Conservation (phyloP, 2,329 filamentous ascomycete species). For the Beauveria varroae region DNA sequence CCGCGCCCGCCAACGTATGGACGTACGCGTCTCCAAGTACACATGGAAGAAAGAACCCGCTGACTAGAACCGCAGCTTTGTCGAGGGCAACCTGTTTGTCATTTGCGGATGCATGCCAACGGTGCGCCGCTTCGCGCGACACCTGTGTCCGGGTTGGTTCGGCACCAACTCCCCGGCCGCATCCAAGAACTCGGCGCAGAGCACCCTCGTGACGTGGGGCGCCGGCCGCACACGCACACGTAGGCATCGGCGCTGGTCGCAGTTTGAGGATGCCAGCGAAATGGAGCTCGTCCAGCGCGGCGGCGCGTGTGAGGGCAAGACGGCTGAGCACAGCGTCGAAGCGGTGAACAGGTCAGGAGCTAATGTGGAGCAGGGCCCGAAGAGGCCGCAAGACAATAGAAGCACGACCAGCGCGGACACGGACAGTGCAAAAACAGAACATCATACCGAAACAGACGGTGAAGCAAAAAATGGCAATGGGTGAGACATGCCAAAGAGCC, state of each 20-base stretch:
- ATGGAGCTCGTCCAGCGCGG: background rate
- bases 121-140: constrained; percentile 17
- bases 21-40: constrained; percentile 18
- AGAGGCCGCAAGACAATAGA: background rate
- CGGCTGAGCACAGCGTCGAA: background rate
- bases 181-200: constrained; percentile 1
- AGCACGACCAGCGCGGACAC: background rate
- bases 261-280: background rate
- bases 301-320: background rate
- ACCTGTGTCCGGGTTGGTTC: background rate
- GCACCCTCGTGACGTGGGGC: constrained; percentile 1
- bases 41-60: background rate
- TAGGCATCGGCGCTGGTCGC: background rate
- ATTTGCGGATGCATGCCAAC: constrained; percentile 33
- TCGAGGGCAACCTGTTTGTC: constrained; percentile 32
- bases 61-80: constrained; percentile 19
- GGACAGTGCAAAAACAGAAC: background rate
- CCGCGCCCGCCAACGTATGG: constrained; percentile 21
- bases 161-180: background rate
- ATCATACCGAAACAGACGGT: background rate
- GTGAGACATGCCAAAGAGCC: too few relatives aligned
- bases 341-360: too few relatives aligned
- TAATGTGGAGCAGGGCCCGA: background rate
- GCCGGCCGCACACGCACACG: background rate
- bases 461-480: background rate